Evolutionary conservation across 1,139 yeast species (phyloP).

Genomic region (Lodderomyces theae): DNA sequence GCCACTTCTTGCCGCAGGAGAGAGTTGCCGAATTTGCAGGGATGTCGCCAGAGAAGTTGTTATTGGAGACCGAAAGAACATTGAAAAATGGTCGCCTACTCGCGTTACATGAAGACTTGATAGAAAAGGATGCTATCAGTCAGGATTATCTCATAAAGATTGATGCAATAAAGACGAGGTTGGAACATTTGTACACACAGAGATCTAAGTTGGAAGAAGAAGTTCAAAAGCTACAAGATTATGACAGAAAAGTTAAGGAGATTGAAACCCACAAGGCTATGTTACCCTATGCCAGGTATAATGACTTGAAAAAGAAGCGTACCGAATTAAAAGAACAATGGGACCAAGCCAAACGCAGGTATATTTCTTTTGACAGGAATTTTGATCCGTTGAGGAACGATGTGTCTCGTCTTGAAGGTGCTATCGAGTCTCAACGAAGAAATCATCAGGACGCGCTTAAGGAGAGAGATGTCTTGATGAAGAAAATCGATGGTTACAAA

Average conservation of each 20-base stretch:
- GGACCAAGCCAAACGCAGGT: slow-evolving; percentile 35
- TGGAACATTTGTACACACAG: slow-evolving; percentile 32
- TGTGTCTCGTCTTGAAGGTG: slow-evolving; percentile 6
- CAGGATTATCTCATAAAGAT: slow-evolving; percentile 27
- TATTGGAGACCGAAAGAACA: slow-evolving; percentile 79
- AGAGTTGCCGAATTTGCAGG: slow-evolving; percentile 91
- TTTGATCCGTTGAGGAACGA: slow-evolving; percentile 26
- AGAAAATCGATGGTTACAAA: slow-evolving; percentile 7
- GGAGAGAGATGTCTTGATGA: slow-evolving; percentile 9
- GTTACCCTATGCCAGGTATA: slow-evolving; percentile 60
- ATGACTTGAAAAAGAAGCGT: slow-evolving; percentile 49
- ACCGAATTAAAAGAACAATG: slow-evolving; percentile 40
- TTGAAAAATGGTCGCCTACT: slow-evolving; percentile 63
- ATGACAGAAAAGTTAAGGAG: slow-evolving; percentile 40
- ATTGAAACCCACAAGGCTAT: slow-evolving; percentile 49
- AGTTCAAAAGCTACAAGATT: slow-evolving; percentile 38
- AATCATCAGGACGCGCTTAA: slow-evolving; percentile 9
- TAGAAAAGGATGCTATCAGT: slow-evolving; percentile 45
- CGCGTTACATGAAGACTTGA: slow-evolving; percentile 56
- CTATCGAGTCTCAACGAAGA: slow-evolving; percentile 1
- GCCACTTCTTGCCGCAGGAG: slow-evolving; percentile 95
- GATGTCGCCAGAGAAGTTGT: slow-evolving; percentile 68
- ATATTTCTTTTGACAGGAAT: slow-evolving; percentile 28
- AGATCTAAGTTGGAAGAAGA: slow-evolving; percentile 33
- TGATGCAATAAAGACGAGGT: slow-evolving; percentile 26